Evolutionary conservation across 768 basidiomycete genomes (phyloP).

Genomic region (Lactarius indigo): DNA sequence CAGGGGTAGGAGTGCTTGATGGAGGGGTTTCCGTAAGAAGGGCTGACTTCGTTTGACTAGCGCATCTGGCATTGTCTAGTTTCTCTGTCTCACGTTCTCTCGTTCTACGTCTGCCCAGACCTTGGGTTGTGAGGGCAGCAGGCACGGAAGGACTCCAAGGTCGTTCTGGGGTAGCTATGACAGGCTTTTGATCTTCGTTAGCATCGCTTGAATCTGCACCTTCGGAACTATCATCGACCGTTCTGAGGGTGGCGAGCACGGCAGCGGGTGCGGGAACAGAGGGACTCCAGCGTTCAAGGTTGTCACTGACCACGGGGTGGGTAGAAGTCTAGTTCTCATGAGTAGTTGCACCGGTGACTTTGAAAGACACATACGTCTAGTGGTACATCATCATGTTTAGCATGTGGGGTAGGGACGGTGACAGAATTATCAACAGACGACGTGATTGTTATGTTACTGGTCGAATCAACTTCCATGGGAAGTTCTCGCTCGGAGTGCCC

Average conservation of each 20-base stretch:
- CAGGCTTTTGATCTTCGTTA: slow-evolving; percentile 6
- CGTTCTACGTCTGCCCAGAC: slow-evolving; percentile 12
- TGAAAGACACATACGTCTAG: slow-evolving; percentile 13
- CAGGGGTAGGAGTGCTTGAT: slow-evolving; percentile 23
- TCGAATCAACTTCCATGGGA: slow-evolving; percentile 60
- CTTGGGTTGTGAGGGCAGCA: slow-evolving; percentile 15
- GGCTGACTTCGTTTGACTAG: not conserved
- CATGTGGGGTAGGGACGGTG: not conserved
- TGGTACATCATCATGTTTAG: slow-evolving; percentile 19
- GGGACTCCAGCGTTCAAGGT: slow-evolving; percentile 19
- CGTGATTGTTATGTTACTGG: slow-evolving; percentile 37
- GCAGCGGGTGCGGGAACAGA: slow-evolving; percentile 11
- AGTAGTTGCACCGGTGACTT: not conserved
- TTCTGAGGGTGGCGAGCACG: not conserved
- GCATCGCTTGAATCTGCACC: not conserved
- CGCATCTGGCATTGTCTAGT: not conserved
- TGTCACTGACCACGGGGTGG: not conserved
- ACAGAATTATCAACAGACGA: slow-evolving; percentile 16
- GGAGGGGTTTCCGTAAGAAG: not conserved
- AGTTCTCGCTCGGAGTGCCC: slow-evolving; percentile 38
- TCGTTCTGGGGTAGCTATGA: slow-evolving; percentile 7
- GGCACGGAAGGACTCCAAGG: slow-evolving; percentile 25
- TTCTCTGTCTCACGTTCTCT: not conserved
- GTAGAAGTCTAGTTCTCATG: slow-evolving; percentile 2
- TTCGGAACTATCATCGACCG: slow-evolving; percentile 15